phyloP scores from a whole-genome alignment of 2,329 filamentous ascomycete genomes.

The Epichloe typhina region DNA sequence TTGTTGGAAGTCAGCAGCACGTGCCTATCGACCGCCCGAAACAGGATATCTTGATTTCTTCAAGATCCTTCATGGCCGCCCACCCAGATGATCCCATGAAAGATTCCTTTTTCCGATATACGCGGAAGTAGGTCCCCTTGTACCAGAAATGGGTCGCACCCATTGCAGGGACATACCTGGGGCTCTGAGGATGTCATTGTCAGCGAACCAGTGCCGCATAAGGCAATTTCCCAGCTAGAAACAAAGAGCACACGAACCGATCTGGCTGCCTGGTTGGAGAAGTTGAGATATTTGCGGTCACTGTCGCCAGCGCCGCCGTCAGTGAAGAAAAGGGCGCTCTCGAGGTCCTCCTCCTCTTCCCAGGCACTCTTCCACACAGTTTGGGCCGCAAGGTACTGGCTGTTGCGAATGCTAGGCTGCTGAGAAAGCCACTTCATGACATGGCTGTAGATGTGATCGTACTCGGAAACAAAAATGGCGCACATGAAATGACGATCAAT shows the following conservation, averaged over 20 bases:
- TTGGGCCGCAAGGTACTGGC: slow-evolving; percentile 40
- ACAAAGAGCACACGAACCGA: not conserved
- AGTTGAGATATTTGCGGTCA: slow-evolving; percentile 38
- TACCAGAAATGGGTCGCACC: slow-evolving; percentile 43
- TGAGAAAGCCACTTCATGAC: slow-evolving; percentile 45
- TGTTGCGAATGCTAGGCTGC: slow-evolving; percentile 37
- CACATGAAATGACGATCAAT: slow-evolving; percentile 35
- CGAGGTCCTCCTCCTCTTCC: slow-evolving; percentile 38
- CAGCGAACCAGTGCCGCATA: too few species aligned
- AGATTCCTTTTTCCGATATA: slow-evolving; percentile 33
- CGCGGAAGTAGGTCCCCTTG: slow-evolving; percentile 33
- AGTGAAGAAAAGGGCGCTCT: slow-evolving; percentile 22
- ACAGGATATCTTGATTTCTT: slow-evolving; percentile 40
- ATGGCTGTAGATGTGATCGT: slow-evolving; percentile 45
- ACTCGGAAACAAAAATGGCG: slow-evolving; percentile 37
- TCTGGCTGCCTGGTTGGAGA: slow-evolving; percentile 37
- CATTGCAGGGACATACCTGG: slow-evolving; percentile 40
- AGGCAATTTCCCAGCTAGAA: too few species aligned
- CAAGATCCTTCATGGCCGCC: slow-evolving; percentile 34
- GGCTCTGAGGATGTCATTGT: slow-evolving; percentile 19
- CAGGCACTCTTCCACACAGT: slow-evolving; percentile 41
- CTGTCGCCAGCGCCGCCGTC: slow-evolving; percentile 25
- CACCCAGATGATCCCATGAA: slow-evolving; percentile 19
- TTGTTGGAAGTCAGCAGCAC: not conserved
- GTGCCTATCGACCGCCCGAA: slow-evolving; percentile 32